Evolutionary conservation across 1,284 basidiomycete species (phyloP).

Genomic region (Pseudozyma thailandica): DNA sequence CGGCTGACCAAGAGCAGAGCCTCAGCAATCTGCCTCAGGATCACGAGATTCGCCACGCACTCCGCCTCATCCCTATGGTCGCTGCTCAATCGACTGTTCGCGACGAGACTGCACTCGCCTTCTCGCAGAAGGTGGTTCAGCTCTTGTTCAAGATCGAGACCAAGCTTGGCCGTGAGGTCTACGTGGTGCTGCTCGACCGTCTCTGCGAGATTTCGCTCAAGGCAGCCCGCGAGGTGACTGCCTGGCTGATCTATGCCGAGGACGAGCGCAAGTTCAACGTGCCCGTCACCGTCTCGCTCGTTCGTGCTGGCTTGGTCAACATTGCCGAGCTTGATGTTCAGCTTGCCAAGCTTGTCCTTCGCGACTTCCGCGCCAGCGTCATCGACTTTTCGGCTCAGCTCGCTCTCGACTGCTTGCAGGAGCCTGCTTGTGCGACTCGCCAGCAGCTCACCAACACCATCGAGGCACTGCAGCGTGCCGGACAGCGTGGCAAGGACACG

Average conservation of each 20-base stretch:
- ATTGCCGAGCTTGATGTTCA: conserved; percentile 86
- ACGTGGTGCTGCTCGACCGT: conserved; percentile 86
- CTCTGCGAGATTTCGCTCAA: conserved; percentile 89
- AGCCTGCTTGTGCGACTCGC: conserved; percentile 78
- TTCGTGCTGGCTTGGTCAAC: conserved; percentile 84
- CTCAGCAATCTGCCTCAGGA: conserved; percentile 73
- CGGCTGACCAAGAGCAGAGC: conserved; percentile 45
- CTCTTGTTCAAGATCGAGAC: conserved; percentile 65
- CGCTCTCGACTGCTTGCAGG: conserved; percentile 85
- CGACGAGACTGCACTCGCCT: conserved; percentile 85
- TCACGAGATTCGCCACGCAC: conserved; percentile 84
- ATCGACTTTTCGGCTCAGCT: conserved; percentile 85
- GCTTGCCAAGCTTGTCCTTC: conserved; percentile 82
- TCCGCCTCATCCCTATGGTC: conserved; percentile 82
- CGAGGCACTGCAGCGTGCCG: conserved; percentile 76
- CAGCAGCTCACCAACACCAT: conserved; percentile 84
- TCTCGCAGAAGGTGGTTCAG: conserved; percentile 90
- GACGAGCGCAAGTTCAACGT: conserved; percentile 95
- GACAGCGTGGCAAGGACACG: conserved; percentile 79
- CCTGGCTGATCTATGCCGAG: conserved; percentile 95
- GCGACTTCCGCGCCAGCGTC: conserved; percentile 80
- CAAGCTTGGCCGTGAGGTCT: conserved; percentile 69
- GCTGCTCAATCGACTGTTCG: conserved; percentile 81
- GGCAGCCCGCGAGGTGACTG: conserved; percentile 94
- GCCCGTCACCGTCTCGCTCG: conserved; percentile 87